Evolutionary conservation across 1,284 basidiomycete species (phyloP).

Genomic region (Puccinia triticina): DNA sequence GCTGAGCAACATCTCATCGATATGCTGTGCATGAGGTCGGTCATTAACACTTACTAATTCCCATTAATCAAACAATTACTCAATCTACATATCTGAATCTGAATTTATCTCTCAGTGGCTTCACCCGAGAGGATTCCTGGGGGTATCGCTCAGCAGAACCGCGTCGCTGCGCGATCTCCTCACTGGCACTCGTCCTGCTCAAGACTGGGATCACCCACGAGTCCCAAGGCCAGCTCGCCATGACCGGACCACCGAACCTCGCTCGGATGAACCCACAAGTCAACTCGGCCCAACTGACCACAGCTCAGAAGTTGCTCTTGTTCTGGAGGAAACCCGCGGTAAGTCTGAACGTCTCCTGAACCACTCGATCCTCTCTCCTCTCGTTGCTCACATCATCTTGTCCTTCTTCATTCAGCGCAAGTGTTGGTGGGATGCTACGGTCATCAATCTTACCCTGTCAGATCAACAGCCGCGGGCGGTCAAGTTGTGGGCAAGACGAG

Average conservation of each 20-base stretch:
- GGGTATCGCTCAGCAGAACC: slow-evolving; percentile 95
- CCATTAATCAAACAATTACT: slow-evolving; percentile 21
- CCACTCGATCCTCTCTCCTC: not conserved
- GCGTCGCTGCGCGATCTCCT: slow-evolving; percentile 92
- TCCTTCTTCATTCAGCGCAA: slow-evolving; percentile 70
- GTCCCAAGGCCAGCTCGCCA: slow-evolving; percentile 58
- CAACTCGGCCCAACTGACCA: slow-evolving; percentile 90
- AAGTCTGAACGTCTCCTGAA: slow-evolving; percentile 60
- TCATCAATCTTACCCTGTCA: slow-evolving; percentile 73
- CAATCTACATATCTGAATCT: too few species aligned
- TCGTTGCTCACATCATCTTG: slow-evolving; percentile 4
- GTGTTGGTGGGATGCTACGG: slow-evolving; percentile 99
- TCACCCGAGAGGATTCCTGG: slow-evolving; percentile 94
- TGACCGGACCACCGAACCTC: slow-evolving; percentile 59
- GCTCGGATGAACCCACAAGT: slow-evolving; percentile 67
- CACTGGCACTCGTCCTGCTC: slow-evolving; percentile 92
- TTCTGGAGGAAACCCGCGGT: slow-evolving; percentile 99
- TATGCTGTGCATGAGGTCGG: slow-evolving; percentile 98
- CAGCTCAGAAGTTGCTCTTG: slow-evolving; percentile 92
- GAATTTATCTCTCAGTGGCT: slow-evolving; percentile 70
- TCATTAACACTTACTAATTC: not conserved
- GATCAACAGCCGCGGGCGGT: slow-evolving; percentile 67
- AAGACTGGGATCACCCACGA: slow-evolving; percentile 91
- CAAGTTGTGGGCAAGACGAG: slow-evolving; percentile 92
- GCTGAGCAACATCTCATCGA: slow-evolving; percentile 99